These are phyloP conservation scores for Sedum album DNA, from an alignment of 164 flowering plant genomes.

Conservation along the genomic window DNA sequence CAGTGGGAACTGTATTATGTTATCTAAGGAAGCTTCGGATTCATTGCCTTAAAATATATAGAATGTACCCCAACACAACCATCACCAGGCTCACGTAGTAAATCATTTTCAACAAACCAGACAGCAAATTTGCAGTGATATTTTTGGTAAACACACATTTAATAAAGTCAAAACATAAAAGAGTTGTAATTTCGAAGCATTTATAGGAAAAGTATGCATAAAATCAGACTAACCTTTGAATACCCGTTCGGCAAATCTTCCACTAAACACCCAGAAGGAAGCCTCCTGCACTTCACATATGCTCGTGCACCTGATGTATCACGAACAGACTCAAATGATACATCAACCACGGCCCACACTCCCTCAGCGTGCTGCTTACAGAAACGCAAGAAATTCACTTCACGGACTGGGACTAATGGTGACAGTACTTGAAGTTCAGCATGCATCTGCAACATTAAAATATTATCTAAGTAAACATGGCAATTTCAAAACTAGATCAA, in stretches of 20 bases:
- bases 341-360: constrained; percentile 96
- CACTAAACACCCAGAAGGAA: constrained; percentile 93
- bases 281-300: constrained; percentile 57
- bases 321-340: constrained; percentile 64
- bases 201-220: background rate
- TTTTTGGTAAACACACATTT: background rate
- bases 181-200: background rate
- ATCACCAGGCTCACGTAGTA: constrained; percentile 9
- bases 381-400: constrained; percentile 76
- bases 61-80: constrained; percentile 6
- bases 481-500: background rate
- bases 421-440: constrained; percentile 95
- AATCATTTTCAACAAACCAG: constrained; percentile 3
- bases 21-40: constrained; percentile 26
- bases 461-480: background rate
- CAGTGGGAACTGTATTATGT: constrained; percentile 23
- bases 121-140: background rate
- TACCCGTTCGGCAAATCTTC: constrained; percentile 98
- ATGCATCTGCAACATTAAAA: constrained; percentile 51
- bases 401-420: constrained; percentile 83
- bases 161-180: background rate
- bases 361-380: constrained; percentile 98
- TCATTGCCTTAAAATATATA: constrained; percentile 11
- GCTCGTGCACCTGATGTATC: constrained; percentile 40
- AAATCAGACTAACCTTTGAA: constrained; percentile 58